Conservation (phyloP, 768 basidiomycete genomes). For the Coprinellus micaceus region DNA sequence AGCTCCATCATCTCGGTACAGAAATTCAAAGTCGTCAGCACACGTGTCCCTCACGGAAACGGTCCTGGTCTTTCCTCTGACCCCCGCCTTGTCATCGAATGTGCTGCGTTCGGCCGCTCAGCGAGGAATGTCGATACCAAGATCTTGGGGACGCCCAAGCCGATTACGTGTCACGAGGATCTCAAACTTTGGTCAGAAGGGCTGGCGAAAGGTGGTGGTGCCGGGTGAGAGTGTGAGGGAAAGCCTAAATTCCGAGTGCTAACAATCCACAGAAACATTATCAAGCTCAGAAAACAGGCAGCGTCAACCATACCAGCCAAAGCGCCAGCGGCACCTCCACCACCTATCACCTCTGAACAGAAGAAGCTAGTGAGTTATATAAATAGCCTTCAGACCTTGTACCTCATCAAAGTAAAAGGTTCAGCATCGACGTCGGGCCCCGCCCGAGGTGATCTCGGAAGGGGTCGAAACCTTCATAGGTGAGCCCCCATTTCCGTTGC, state of each 20-base stretch:
- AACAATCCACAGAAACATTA: constrained; percentile 38
- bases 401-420: no score
- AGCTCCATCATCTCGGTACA: constrained; percentile 28
- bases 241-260: not conserved
- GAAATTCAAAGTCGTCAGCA: constrained; percentile 47
- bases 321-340: not conserved
- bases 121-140: constrained; percentile 39
- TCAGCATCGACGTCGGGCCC: no score
- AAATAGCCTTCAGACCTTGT: no score
- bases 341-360: not conserved
- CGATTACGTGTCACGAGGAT: constrained; percentile 38
- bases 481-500: no score
- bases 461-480: no score
- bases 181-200: constrained; percentile 53
- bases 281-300: constrained; percentile 15
- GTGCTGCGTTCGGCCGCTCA: constrained; percentile 22
- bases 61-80: constrained; percentile 1
- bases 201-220: constrained; percentile 53
- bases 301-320: not conserved
- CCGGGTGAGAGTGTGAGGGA: constrained; percentile 44
- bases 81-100: constrained; percentile 51
- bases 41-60: constrained; percentile 43
- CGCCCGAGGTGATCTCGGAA: no score
- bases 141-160: constrained; percentile 44
- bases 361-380: not conserved